Base-by-base conservation (phyloP, 1,139 yeast species). In the Blastobotrys malaysiensis region DNA sequence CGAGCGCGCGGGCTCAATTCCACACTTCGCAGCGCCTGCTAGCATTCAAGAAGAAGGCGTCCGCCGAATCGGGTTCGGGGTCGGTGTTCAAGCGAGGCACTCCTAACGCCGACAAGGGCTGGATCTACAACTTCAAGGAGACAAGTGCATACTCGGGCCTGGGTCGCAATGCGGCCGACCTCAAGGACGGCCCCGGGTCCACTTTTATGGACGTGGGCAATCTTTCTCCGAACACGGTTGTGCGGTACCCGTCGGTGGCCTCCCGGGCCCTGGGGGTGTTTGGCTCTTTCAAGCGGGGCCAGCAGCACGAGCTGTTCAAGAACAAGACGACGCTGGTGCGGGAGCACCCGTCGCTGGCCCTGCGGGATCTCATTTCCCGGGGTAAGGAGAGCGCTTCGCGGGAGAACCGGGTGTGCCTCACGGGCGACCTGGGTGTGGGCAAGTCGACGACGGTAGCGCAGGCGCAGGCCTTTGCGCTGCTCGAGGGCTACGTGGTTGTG, bases 381-480 rank as follows among this genome's bases (percentile, higher is more conserved):
- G 64, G 64, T 6, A 36, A 49, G 9, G 48, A 55, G 5, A 47
- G 68, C 1, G 52, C 70, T 0, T 74, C 81, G 1, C 63, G 66
- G 16, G 63, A 70, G 11, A 86, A 83, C 66, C 76, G 87, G 64
- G 62, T 78, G 45, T 74, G 86, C 50, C 61, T 91, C 20, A 70
- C 81, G 31, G 98, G 98, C 46, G 83, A 78, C 55, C 73, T 81
- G 50, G 97, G 97, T 49, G 77, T 80, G 9, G 98, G 98, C 9
- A 91, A 91, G 72, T 80, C 93, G 2, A 81, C 90, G 0, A 69
- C 86, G 45, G 64, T 91, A 51, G 73, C 93, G 0, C 97, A 91
- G 68, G 77, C 84, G 1, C 86, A 86, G 55, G 85, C 93, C 0
- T 65, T 79, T 47, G 82, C 83, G 4, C 67, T 77, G 46, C 71